A percentile compares a stretch with the other conserved stretches of the same genome.
phyloP scores from a whole-genome alignment of 129 eudicot species.

The Heracleum sosnowskyi region DNA sequence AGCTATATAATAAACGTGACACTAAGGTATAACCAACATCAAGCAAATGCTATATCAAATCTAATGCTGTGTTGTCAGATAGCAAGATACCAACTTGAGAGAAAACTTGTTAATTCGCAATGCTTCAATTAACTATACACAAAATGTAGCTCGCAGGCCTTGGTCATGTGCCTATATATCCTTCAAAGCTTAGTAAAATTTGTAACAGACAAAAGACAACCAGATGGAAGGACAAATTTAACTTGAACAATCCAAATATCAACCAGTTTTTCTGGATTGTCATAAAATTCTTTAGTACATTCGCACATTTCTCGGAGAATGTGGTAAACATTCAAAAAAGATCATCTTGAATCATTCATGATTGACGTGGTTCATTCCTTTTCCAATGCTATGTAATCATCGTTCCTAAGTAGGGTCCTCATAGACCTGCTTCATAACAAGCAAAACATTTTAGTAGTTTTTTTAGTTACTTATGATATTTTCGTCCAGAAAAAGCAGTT shows the following conservation, averaged over 20 bases:
- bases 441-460: not conserved
- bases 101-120: not conserved
- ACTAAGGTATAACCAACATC: not conserved
- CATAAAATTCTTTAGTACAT: not conserved
- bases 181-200: not conserved
- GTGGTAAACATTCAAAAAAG: not conserved
- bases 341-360: not conserved
- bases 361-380: not conserved
- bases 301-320: not conserved
- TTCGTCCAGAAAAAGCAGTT: not conserved
- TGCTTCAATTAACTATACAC: not conserved
- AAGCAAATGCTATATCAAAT: not conserved
- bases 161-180: not conserved
- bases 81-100: not conserved
- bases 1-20: not conserved
- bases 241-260: not conserved
- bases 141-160: not conserved
- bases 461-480: not conserved
- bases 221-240: not conserved
- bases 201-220: not conserved
- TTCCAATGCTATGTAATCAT: not conserved
- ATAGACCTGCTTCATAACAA: not conserved
- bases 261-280: not conserved
- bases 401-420: not conserved
- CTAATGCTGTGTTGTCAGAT: not conserved